A percentile compares a stretch with the other conserved stretches of the same genome.
These are phyloP conservation scores for Melaleuca alternifolia DNA, from an alignment of 345 rosid species.

Conservation along the genomic window DNA sequence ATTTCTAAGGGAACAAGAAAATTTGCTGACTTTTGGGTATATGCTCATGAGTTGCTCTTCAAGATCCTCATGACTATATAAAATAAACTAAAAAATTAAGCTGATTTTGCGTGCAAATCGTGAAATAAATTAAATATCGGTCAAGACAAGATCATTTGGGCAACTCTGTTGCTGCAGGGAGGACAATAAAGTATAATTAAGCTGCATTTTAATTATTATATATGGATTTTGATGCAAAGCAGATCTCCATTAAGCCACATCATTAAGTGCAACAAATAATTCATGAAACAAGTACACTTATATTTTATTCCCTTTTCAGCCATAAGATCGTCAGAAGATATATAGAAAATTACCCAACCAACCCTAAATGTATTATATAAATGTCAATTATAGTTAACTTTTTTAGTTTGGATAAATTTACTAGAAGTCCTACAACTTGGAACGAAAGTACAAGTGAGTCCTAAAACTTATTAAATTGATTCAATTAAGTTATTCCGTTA, in stretches of 20 bases:
- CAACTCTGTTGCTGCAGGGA: background rate
- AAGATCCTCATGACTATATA: background rate
- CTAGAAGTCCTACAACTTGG: too few species aligned
- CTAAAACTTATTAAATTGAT: too few species aligned
- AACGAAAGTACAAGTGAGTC: too few species aligned
- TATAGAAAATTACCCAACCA: background rate
- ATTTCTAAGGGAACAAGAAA: background rate
- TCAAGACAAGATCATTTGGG: background rate
- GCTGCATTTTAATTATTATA: background rate
- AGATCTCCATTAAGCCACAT: background rate
- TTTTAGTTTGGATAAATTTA: too few species aligned
- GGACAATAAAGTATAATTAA: background rate
- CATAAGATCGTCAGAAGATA: background rate
- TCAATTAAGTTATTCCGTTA: too few species aligned
- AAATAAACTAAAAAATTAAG: background rate
- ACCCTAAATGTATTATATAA: background rate
- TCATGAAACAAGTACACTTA: background rate
- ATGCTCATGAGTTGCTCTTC: background rate
- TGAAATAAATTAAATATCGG: background rate
- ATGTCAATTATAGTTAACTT: background rate
- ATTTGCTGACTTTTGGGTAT: background rate
- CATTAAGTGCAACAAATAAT: background rate
- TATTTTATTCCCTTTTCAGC: background rate
- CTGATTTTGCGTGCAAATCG: background rate
- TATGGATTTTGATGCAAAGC: background rate